Base-by-base conservation (phyloP, 1,284 basidiomycete species). In the Naganishia albida region DNA sequence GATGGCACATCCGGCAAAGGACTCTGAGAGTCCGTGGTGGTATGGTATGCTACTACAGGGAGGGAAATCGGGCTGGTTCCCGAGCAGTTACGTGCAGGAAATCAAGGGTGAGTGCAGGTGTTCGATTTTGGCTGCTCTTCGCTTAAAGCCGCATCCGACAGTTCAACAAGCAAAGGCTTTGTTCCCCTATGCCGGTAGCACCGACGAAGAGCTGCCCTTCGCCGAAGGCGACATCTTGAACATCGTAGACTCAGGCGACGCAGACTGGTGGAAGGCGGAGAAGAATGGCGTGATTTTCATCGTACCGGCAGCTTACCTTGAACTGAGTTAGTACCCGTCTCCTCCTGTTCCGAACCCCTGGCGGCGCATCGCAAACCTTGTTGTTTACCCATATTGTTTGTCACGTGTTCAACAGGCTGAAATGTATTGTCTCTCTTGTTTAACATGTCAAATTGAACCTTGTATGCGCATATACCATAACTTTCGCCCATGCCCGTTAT, bases 211-310 rank as follows among this genome's bases (percentile, higher is more conserved):
- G 76, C 82, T 93, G 26, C 83, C 89, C 0, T 90, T 96, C 73
- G 79, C 79, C 12, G 91, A 91, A 79, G 91, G 89, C 67, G 89
- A 93, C 65, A 74, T 79, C 44, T 79, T 96, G 55, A 81, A 81
- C 12, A 86, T 97, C 68, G 84, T 96, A 63, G 93, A 96, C 75
- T 84, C 81, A 62, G 84, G 83, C 65, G 93, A 94, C 70, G 82
- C 81, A 56, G 90, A 91, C 74, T 97, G 93, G 93, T 96, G 90
- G 90, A 95, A 93, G 81, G 88, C 88, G 40, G 92, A 94, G 80
- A 85, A 85, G 74, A 85, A 84, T 64, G 92, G 92, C 40, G 79
- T 87, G 67, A 86, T 94, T 66, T 89, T 89, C 80, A 87, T 93
- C 73, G 91, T 93, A 3, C 93, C 93, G 52, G 90, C 91, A 46